Conservation (phyloP, 495 filamentous ascomycete genomes). For the Lindgomyces ingoldianus region DNA sequence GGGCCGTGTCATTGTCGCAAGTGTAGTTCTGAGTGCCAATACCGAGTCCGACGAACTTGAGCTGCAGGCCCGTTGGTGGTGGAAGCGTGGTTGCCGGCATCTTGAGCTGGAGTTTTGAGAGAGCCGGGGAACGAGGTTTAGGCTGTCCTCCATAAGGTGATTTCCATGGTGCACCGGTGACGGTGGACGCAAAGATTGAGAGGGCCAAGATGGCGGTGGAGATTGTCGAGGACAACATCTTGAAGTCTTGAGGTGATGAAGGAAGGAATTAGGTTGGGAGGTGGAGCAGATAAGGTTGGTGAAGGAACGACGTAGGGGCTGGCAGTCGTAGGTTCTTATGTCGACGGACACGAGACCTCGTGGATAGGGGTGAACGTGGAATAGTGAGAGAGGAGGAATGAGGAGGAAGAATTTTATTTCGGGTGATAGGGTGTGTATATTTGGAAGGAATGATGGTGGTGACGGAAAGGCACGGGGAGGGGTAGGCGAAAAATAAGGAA, state of each 20-base stretch:
- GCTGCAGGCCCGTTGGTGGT: slow-evolving; percentile 16
- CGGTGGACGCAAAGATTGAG: slow-evolving; percentile 8
- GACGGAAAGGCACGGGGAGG: not conserved
- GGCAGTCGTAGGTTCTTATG: not conserved
- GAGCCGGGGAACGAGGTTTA: not conserved
- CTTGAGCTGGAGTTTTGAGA: not conserved
- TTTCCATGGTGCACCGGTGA: slow-evolving; percentile 5
- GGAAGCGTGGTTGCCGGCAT: slow-evolving; percentile 27
- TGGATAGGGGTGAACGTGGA: no score
- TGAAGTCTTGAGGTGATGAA: not conserved
- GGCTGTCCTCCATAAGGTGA: not conserved
- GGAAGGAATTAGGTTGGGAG: not conserved
- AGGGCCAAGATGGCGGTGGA: slow-evolving; percentile 19
- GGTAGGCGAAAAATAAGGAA: not conserved
- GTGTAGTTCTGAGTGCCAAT: slow-evolving; percentile 41
- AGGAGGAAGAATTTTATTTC: slow-evolving; percentile 5
- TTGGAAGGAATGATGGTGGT: not conserved
- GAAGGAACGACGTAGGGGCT: not conserved
- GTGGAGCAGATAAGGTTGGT: no score
- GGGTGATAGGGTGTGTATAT: no score
- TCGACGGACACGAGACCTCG: not conserved
- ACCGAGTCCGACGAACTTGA: slow-evolving; percentile 37
- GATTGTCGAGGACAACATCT: slow-evolving; percentile 28
- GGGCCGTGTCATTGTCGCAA: slow-evolving; percentile 27
- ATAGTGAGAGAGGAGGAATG: no score